phyloP scores from a whole-genome alignment of 192 early-diverging fungal genomes.

The Linnemannia elongata region DNA sequence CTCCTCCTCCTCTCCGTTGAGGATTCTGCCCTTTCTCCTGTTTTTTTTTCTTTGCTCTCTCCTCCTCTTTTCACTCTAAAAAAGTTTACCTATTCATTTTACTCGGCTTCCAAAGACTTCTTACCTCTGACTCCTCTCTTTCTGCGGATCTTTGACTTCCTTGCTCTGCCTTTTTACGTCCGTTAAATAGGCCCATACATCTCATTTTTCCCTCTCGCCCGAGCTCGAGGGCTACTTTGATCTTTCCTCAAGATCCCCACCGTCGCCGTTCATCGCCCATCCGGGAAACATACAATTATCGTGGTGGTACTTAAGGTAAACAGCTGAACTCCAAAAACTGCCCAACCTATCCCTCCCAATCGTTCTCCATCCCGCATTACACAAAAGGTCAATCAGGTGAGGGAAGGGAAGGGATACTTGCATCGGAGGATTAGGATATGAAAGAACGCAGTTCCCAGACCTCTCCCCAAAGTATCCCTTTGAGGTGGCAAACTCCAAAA shows the following conservation, averaged over 20 bases:
- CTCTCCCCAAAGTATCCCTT: conserved; percentile 1
- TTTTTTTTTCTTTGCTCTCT: background rate
- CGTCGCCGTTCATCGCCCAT: background rate
- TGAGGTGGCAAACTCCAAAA: background rate
- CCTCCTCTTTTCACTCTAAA: background rate
- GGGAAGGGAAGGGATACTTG: background rate
- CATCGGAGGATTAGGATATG: background rate
- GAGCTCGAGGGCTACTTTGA: background rate
- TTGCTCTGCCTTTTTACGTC: background rate
- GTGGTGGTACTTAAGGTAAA: conserved; percentile 1
- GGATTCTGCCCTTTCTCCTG: background rate
- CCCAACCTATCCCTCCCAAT: background rate
- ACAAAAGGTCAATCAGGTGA: background rate
- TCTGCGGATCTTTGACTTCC: background rate
- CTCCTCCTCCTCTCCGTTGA: conserved; percentile 4
- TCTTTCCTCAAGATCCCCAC: background rate
- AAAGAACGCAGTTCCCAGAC: background rate
- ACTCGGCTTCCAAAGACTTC: background rate
- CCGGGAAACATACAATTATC: background rate
- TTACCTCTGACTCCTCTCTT: background rate
- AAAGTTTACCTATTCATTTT: background rate
- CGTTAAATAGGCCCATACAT: conserved; percentile 9
- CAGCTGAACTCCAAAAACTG: background rate
- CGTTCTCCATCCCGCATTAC: background rate
- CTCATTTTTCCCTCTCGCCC: background rate